Base-by-base conservation (phyloP, 495 filamentous ascomycete species). In the Penicillium riverlandense region DNA sequence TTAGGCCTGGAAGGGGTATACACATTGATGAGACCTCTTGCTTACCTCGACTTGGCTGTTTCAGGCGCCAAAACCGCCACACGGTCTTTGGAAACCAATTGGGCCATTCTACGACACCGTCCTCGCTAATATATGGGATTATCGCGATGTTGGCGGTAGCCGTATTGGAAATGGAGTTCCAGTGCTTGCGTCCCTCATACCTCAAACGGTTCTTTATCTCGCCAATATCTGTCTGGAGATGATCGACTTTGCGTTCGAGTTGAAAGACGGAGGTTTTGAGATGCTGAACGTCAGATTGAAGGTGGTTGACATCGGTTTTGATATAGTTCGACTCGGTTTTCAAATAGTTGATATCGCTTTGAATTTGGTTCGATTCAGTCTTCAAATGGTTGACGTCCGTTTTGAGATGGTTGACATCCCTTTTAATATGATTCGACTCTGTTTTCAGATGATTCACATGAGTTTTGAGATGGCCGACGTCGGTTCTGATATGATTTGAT, bases 51-150 rank as follows among this genome's bases (percentile, higher is more conserved):
- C 63, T 70, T 49, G 61, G 56, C 52, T 70, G 67, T 54, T 68
- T 68, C 44, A 70, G 41, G 30, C 63, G 66, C 67, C 67, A 70
- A 40, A 70, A 70, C 35, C 63, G 57, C 65, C 65, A 70, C 14
- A 70, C 63, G 0, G 67, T 67, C 13, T 58, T 50, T 9, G 67
- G 67, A 40, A 70, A 70, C 39, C 64, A 67, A 29, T 61, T 41
- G 9, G 67, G 67, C 55, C 60, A 68, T 37, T 58, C 50, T 29
- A 70, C 43, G 6, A 58, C 43, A 11, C 67, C 67, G 43, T 68
- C 59, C 7, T 59, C 59, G 35, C 57, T 47, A 29, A 67, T 54
- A 29, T 63, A 43, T 0, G 67, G 67, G 4, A 70, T 63, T n/a
- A 63, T 52, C 7, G 53, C 67, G 38, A 70, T 64, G 11, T 61